Evolutionary conservation across 345 rosid species (phyloP).

Genomic region (Eucalyptus curtisii): DNA sequence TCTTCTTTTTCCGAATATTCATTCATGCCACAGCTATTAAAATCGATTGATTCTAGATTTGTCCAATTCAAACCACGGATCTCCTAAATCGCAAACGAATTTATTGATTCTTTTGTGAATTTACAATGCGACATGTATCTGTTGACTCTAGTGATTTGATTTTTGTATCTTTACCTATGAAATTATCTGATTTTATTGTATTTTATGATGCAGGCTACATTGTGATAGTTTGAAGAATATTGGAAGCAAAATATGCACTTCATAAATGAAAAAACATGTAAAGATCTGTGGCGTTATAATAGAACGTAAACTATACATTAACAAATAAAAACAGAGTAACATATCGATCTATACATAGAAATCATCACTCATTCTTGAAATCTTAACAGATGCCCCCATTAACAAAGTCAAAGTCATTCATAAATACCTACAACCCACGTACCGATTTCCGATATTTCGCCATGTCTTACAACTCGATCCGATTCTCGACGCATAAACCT

Average conservation of each 20-base stretch:
- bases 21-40: not conserved
- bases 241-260: not conserved
- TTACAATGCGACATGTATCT: not conserved
- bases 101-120: not conserved
- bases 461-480: not conserved
- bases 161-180: not conserved
- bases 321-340: not conserved
- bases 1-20: not conserved
- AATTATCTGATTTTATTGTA: not conserved
- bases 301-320: not conserved
- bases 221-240: not conserved
- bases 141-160: not conserved
- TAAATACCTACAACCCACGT: not conserved
- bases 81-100: not conserved
- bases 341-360: not conserved
- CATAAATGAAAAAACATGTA: not conserved
- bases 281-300: not conserved
- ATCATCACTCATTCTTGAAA: not conserved
- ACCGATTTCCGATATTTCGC: not conserved
- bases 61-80: accelerated
- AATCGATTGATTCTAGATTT: not conserved
- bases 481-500: not conserved
- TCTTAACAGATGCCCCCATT: not conserved
- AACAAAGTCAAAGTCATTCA: not conserved
- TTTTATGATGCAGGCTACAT: not conserved